Evolutionary conservation across 2,329 filamentous ascomycete genomes (phyloP).

Genomic region (Aspergillus calidoustus): DNA sequence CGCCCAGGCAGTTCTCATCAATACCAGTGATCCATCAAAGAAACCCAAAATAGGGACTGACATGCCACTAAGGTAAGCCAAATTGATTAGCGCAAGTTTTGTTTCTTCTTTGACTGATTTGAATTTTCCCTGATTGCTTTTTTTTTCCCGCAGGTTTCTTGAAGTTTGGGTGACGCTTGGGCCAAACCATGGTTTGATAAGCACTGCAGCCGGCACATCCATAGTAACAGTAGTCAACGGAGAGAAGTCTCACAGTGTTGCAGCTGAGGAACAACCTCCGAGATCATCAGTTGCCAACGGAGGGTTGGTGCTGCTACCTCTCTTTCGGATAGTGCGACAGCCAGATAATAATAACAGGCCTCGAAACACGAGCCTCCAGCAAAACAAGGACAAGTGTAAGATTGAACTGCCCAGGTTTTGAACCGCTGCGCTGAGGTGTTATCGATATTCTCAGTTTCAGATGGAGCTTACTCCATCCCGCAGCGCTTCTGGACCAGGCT

Average conservation of each 20-base stretch:
- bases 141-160: constrained; percentile 7
- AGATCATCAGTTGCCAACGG: not conserved
- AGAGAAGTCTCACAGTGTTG: not conserved
- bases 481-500: not conserved
- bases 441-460: constrained; percentile 2
- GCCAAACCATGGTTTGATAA: constrained; percentile 23
- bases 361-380: too few relatives aligned
- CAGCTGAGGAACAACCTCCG: not conserved
- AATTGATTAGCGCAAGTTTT: constrained; percentile 23
- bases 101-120: constrained; percentile 1
- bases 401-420: not conserved
- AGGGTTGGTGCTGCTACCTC: not conserved
- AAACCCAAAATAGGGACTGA: constrained; percentile 25
- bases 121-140: constrained; percentile 7
- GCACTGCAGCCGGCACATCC: not conserved
- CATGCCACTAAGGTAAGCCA: constrained; percentile 30
- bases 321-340: constrained; percentile 14
- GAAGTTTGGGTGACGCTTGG: constrained; percentile 16
- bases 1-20: constrained; percentile 12
- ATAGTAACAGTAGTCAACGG: not conserved
- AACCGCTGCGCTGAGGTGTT: not conserved
- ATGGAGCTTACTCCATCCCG: not conserved
- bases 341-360: not conserved
- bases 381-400: not conserved
- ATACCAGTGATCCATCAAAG: constrained; percentile 13